phyloP scores from a whole-genome alignment of 768 basidiomycete species.

The Phlegmacium glaucopus region DNA sequence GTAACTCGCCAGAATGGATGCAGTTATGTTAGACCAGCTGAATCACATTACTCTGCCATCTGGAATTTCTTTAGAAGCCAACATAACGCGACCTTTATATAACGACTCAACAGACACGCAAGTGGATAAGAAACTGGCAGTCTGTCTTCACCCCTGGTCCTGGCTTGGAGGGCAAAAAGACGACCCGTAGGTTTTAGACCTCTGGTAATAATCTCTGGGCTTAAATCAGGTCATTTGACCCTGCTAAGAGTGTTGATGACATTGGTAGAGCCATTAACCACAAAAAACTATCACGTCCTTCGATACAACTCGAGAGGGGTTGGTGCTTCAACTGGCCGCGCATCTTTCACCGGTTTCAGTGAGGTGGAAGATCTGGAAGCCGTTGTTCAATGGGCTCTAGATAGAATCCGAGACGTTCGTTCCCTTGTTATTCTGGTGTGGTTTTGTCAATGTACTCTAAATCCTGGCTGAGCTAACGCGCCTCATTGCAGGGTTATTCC shows the following conservation, averaged over 20 bases:
- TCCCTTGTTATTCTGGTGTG: constrained; percentile 59
- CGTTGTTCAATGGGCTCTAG: constrained; percentile 53
- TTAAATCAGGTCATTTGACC: neutral
- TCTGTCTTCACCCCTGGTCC: constrained; percentile 87
- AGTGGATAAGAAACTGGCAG: constrained; percentile 44
- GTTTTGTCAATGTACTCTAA: constrained; percentile 17
- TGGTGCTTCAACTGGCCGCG: constrained; percentile 67
- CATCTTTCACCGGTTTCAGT: constrained; percentile 66
- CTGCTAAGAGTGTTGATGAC: constrained; percentile 10
- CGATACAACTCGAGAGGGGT: constrained; percentile 79
- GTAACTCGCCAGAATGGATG: neutral
- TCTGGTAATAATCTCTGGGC: neutral
- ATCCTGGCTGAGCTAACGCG: neutral
- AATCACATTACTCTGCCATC: constrained; percentile 26
- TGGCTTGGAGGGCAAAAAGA: constrained; percentile 75
- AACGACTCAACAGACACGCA: constrained; percentile 1
- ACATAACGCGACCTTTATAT: constrained; percentile 26
- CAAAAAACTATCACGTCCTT: constrained; percentile 53
- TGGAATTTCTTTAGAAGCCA: constrained; percentile 42
- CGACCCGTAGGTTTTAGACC: constrained; percentile 59
- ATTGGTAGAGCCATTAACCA: constrained; percentile 33
- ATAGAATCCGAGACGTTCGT: constrained; percentile 36
- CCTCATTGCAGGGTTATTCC: constrained; percentile 50
- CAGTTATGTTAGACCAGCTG: constrained; percentile 1
- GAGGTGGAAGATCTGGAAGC: constrained; percentile 72